Base-by-base conservation (phyloP, 768 basidiomycete species). In the Serendipita sp. region DNA sequence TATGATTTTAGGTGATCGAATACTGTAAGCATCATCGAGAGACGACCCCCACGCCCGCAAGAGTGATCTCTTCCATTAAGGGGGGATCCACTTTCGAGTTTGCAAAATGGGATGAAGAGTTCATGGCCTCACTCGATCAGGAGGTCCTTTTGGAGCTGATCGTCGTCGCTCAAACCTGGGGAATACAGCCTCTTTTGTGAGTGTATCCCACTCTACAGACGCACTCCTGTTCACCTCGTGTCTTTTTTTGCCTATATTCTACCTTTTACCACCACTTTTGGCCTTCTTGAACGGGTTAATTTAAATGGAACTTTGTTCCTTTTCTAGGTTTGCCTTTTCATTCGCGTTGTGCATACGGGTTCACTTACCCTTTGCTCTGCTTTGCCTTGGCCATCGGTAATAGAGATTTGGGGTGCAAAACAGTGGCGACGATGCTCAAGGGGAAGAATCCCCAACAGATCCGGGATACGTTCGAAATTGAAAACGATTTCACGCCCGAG, bases 131-230 rank as follows among this genome's bases (percentile, higher is more conserved):
- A 7, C 73, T 74, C 65, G 74, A 74, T 67, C 75, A 75, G 68
- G 74, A 74, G 67, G 74, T 74, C 73, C 68, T 76, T 16, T 76
- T 76, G 48, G 75, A 76, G 67, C 74, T 76, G 69, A 76, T 76
- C 67, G 70, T 75, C 37, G 74, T 74, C 35, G 75, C 75, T 58
- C 75, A 75, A 67, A 75, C 75, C 69, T 71, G 75, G 63, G 75
- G 75, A 66, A 75, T 76, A 70, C 74, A 75, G 68, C 73, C 75
- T 54, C 66, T 75, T 53, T 71, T 76, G 74, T 75, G 45, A 68
- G 73, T 67, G 24, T 15, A 18, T 45, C 16, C 35, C 63, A 8
- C 35, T 11, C 18, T 18, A 8, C 38, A 24, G 24, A 24, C 24
- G 24, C 24, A 24, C 38, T 41, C 38, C 13, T 13, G 7, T 41